Evolutionary conservation across 164 flowering plant genomes (phyloP).

Genomic region (Tetrastigma voinierianum): DNA sequence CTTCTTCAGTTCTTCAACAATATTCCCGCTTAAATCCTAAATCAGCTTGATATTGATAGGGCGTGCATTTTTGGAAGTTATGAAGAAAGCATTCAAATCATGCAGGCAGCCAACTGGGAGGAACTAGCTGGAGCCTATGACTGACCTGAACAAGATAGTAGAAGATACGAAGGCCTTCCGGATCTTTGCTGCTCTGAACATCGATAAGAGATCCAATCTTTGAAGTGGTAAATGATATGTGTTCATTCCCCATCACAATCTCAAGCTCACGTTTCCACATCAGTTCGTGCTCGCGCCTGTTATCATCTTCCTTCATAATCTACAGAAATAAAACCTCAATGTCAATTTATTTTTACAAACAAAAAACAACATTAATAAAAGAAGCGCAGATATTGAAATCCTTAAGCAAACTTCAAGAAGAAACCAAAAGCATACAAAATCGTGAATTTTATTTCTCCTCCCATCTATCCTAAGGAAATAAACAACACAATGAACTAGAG

Average conservation of each 20-base stretch:
- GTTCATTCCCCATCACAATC: constrained; percentile 97
- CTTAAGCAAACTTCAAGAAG: too few species aligned
- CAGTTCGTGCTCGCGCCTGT: constrained; percentile 95
- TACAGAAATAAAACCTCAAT: constrained; percentile 11
- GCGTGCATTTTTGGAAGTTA: too few species aligned
- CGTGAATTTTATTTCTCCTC: too few species aligned
- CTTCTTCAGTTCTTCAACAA: too few species aligned
- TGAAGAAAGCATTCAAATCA: too few species aligned
- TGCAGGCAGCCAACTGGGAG: too few species aligned
- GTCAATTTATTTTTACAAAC: constrained; percentile 2
- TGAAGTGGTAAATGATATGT: constrained; percentile 93
- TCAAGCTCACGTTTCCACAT: constrained; percentile 94
- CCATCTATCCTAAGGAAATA: too few species aligned
- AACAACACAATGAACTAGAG: too few species aligned
- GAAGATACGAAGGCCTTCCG: constrained; percentile 96
- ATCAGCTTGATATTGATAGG: too few species aligned
- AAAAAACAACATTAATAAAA: background rate
- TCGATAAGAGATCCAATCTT: constrained; percentile 97
- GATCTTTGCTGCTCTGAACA: constrained; percentile 93
- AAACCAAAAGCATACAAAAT: too few species aligned
- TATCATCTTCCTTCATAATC: constrained; percentile 98
- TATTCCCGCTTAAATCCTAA: too few species aligned
- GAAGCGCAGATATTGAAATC: background rate
- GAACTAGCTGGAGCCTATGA: background rate
- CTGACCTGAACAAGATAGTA: constrained; percentile 94